Base-by-base conservation (phyloP, 108 stramenopile species). In the Nannochloropsis gaditana region DNA sequence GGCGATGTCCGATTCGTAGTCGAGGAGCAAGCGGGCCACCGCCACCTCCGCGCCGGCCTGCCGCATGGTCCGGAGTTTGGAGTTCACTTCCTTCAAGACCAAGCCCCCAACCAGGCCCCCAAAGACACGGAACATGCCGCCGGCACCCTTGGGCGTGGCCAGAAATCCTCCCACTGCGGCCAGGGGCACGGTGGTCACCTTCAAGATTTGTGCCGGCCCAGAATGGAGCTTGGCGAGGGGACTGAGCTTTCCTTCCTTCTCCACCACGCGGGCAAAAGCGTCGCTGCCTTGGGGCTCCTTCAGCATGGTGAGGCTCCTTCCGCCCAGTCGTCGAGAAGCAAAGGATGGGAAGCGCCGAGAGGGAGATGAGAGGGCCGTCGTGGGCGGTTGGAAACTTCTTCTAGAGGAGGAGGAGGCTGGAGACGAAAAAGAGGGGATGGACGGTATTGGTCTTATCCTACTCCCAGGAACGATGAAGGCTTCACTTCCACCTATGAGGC, bases 171-270 rank as follows among this genome's bases (percentile, higher is more conserved):
- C 59, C n/a, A 73, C 59, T 6, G 59, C 59, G 4, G 59, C 59
- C 19, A 73, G 59, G n/a, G 59, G 59, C 19, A 73, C 59, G n/a
- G 59, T n/a, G 59, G 59, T 73, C 19, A 73, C 15, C n/a, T 73
- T 73, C 3, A 73, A n/a, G 15, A 73, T n/a, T n/a, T 73, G 15
- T 73, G 59, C 59, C 2, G 59, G 59, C 19, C 59, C 59, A 15
- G 59, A 73, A n/a, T 73, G 59, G 19, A 73, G 59, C 59, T 73
- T 73, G 59, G 59, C 59, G 59, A 73, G 59, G n/a, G 59, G 59
- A n/a, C 59, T 73, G 59, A 73, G 59, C 19, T n/a, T 73, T n/a
- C 19, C 59, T 73, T 73, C 59, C 59, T 73, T 73, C n/a, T 73
- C 59, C 15, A 73, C 19, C 19, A 73, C 19, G 19, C 59, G 59